Evolutionary conservation across 225 moss, liverwort and hornwort genomes (phyloP).

Genomic region (Bryum argenteum): DNA sequence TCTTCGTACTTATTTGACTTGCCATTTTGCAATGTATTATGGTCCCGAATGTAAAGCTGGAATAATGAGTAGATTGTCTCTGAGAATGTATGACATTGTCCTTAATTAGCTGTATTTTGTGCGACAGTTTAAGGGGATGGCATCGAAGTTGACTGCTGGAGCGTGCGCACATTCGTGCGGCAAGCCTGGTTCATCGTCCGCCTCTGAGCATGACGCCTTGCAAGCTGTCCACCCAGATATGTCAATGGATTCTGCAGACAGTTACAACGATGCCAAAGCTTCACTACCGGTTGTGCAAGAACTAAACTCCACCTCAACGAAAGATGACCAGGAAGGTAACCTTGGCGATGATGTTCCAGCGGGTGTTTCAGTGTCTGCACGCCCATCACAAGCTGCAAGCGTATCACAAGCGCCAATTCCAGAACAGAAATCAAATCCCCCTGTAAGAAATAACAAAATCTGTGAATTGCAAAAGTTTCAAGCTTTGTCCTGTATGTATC

Average conservation of each 20-base stretch:
- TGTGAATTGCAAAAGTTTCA: background rate
- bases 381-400: conserved; percentile 26
- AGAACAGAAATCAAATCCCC: conserved; percentile 32
- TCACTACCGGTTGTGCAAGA: conserved; percentile 29
- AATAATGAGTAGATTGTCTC: background rate
- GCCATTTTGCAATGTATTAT: background rate
- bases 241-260: conserved; percentile 31
- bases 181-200: conserved; percentile 54
- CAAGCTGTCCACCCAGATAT: conserved; percentile 49
- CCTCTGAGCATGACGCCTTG: conserved; percentile 45
- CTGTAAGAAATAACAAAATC: conserved; percentile 17
- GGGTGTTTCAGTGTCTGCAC: conserved; percentile 24
- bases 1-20: background rate
- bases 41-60: background rate
- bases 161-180: conserved; percentile 48
- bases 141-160: conserved; percentile 48
- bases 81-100: background rate
- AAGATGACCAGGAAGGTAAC: conserved; percentile 44
- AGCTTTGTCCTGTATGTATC: no score
- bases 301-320: conserved; percentile 20
- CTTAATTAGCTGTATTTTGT: background rate
- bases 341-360: conserved; percentile 21
- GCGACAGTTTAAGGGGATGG: conserved; percentile 62
- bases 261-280: conserved; percentile 29
- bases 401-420: conserved; percentile 28